Percentiles rank a stretch among this genome's conserved stretches.
These are phyloP conservation scores for Tardiomyces digboiensis DNA, from an alignment of 1,139 yeast genomes.

Conservation along the genomic window DNA sequence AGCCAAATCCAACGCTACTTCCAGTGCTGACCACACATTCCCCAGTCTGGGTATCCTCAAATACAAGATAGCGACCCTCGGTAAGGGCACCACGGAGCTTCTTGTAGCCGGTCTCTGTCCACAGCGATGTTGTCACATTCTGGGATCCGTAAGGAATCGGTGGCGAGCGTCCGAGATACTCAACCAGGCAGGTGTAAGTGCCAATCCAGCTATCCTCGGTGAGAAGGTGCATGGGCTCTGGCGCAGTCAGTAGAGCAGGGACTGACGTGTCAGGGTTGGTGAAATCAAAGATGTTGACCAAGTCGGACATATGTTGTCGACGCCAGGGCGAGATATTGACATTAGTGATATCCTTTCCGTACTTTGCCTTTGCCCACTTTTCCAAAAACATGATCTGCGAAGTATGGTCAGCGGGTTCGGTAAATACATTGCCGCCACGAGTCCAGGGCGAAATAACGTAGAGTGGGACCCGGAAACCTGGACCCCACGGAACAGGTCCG, in stretches of 20 bases:
- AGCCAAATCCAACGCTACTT: not conserved
- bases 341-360: conserved; percentile 10
- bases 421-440: conserved; percentile 18
- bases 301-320: conserved; percentile 17
- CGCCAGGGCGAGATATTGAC: conserved; percentile 16
- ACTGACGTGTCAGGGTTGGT: conserved; percentile 10
- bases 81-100: conserved; percentile 16
- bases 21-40: not conserved
- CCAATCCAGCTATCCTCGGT: conserved; percentile 1
- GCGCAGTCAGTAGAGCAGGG: conserved; percentile 4
- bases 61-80: conserved; percentile 18
- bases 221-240: not conserved
- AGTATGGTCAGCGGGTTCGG: conserved; percentile 19
- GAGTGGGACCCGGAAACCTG: conserved; percentile 20
- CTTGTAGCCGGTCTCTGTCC: conserved; percentile 16
- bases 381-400: conserved; percentile 19
- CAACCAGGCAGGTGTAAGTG: conserved; percentile 4
- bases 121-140: conserved; percentile 9
- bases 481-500: conserved; percentile 16
- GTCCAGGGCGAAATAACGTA: conserved; percentile 18
- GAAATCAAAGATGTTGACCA: conserved; percentile 17
- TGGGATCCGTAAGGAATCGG: conserved; percentile 16
- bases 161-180: conserved; percentile 7
- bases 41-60: conserved; percentile 4
- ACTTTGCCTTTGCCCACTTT: conserved; percentile 11